Evolutionary conservation across 805 yeast species (phyloP).

Genomic region (Saccharomyces eubayanus): DNA sequence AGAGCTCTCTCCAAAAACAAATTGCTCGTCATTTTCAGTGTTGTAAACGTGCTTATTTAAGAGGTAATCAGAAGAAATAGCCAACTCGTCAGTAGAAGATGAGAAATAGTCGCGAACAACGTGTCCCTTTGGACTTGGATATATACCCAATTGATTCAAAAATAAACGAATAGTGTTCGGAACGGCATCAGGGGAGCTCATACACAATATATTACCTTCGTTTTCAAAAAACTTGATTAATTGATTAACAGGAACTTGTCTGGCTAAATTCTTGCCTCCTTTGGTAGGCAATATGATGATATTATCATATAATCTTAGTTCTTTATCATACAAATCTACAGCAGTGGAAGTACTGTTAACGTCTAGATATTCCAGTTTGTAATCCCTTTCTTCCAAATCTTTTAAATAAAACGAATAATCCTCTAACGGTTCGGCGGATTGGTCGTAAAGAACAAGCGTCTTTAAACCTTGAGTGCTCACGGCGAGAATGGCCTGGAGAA

Average conservation of each 20-base stretch:
- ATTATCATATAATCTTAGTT: slow-evolving; percentile 44
- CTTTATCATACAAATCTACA: slow-evolving; percentile 30
- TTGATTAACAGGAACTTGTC: slow-evolving; percentile 36
- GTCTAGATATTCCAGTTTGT: slow-evolving; percentile 24
- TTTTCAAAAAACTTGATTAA: slow-evolving; percentile 50
- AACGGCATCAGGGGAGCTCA: slow-evolving; percentile 43
- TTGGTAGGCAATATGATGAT: slow-evolving; percentile 53
- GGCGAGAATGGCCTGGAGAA: slow-evolving; percentile 7
- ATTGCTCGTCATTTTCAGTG: slow-evolving; percentile 4
- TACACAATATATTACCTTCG: slow-evolving; percentile 70
- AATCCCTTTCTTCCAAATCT: slow-evolving; percentile 29
- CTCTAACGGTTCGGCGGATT: slow-evolving; percentile 20
- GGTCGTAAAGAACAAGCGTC: slow-evolving; percentile 30
- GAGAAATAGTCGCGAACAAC: slow-evolving; percentile 58
- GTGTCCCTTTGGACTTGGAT: slow-evolving; percentile 70
- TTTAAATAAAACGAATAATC: slow-evolving; percentile 25
- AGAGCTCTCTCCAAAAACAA: slow-evolving; percentile 41
- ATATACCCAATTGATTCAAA: slow-evolving; percentile 73
- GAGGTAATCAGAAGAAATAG: slow-evolving; percentile 11
- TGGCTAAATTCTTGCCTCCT: slow-evolving; percentile 34
- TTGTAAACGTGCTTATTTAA: slow-evolving; percentile 5
- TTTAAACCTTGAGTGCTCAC: slow-evolving; percentile 20
- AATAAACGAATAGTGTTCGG: slow-evolving; percentile 59
- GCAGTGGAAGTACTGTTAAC: slow-evolving; percentile 16
- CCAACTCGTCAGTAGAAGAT: slow-evolving; percentile 7